A percentile compares a stretch with the other conserved stretches of the same genome.
phyloP scores from a whole-genome alignment of 208 protist species.

The Porcisia deanei region DNA sequence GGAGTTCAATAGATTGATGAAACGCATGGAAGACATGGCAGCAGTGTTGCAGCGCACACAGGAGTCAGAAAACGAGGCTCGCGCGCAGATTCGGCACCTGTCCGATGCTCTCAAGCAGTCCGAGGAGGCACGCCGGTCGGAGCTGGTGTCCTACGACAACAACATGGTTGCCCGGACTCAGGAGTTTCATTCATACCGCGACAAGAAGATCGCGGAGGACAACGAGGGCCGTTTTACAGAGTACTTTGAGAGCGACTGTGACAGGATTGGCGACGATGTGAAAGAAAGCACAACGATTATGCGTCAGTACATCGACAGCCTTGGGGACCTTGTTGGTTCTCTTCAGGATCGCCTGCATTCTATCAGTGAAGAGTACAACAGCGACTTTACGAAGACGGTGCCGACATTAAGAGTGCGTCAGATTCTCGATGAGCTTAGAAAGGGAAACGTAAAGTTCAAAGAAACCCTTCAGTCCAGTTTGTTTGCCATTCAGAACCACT shows the following conservation, averaged over 20 bases:
- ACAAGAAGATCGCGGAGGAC: slow-evolving; percentile 70
- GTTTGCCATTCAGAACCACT: slow-evolving; percentile 61
- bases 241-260: slow-evolving; percentile 31
- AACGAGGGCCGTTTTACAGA: slow-evolving; percentile 52
- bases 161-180: slow-evolving; percentile 58
- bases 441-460: slow-evolving; percentile 53
- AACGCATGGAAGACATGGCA: slow-evolving; percentile 81
- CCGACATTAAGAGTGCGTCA: slow-evolving; percentile 44
- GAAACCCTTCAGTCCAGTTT: slow-evolving; percentile 61
- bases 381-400: slow-evolving; percentile 46
- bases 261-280: slow-evolving; percentile 30
- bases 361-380: slow-evolving; percentile 62
- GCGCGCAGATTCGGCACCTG: slow-evolving; percentile 56
- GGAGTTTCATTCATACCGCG: slow-evolving; percentile 61
- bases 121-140: slow-evolving; percentile 65
- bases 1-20: slow-evolving; percentile 72
- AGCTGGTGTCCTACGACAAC: slow-evolving; percentile 74
- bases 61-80: slow-evolving; percentile 65
- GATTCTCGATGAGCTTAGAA: slow-evolving; percentile 58
- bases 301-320: slow-evolving; percentile 71
- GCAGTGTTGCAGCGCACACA: slow-evolving; percentile 68
- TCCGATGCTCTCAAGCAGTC: slow-evolving; percentile 64
- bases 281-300: slow-evolving; percentile 79
- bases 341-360: slow-evolving; percentile 64
- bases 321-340: slow-evolving; percentile 68